Evolutionary conservation across 2,329 filamentous ascomycete species (phyloP), one percentile per base, ranked within the genome.

Genomic region (Tolypocladium tundrense): DNA sequence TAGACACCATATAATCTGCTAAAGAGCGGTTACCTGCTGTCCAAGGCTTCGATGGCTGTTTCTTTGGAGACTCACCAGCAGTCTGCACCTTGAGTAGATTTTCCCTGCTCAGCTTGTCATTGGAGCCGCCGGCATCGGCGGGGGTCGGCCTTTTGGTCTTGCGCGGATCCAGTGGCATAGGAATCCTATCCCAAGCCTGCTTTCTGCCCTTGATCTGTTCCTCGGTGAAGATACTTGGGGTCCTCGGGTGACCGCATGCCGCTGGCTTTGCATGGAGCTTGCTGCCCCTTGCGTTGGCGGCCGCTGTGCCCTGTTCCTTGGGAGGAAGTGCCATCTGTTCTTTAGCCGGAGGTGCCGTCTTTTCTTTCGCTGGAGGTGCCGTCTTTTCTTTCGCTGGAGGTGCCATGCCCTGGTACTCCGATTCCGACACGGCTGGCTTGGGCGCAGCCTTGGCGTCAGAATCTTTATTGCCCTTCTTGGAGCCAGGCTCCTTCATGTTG

Each of bases 141-240:
- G 19, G 21, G 11, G 21, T 11, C 10, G 54, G 52, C 31, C 45
- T 57, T n/a, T 52, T 56, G 11, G 14, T 27, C 57, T 59, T 60
- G 43, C 56, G 63, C 54, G 61, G 67, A 58, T 64, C 60, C 57
- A 70, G 59, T 51, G 71, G 70, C 68, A 72, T 67, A 43, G 67
- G 60, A 61, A 73, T 72, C 58, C 65, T 70, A 65, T 69, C 63
- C 69, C 68, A 71, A 55, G 64, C 65, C 64, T 66, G 62, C 59
- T 62, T 67, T 57, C 70, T 67, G 43, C 62, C 63, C 60, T 66
- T 66, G 40, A 71, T 69, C 57, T 73, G 61, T 53, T 68, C 60
- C 51, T 66, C 63, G 14, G 70, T 70, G 42, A 70, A 71, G 6
- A 58, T 53, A 43, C 67, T 66, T 21, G 60, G 39, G 21, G 41